These are phyloP conservation scores for Pseudocercospora cruenta DNA, from an alignment of 2,329 filamentous ascomycete species.

Conservation along the genomic window DNA sequence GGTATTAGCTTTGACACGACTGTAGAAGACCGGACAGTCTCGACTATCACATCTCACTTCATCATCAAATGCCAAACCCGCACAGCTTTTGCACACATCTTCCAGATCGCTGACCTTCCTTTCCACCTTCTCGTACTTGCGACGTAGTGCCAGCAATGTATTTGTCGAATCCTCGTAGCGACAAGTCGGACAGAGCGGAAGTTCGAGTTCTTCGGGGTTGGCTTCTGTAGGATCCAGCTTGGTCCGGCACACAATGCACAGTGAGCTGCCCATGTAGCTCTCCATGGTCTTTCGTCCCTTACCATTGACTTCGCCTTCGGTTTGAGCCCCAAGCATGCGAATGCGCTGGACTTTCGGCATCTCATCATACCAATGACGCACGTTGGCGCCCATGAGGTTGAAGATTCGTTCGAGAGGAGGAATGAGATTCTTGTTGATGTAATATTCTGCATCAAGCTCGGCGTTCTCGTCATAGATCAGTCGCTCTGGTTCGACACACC, in stretches of 20 bases:
- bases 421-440: slow-evolving; percentile 93
- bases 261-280: slow-evolving; percentile 81
- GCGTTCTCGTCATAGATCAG: slow-evolving; percentile 75
- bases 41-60: slow-evolving; percentile 85
- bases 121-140: slow-evolving; percentile 66
- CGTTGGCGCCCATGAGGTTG: slow-evolving; percentile 90
- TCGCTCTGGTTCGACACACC: slow-evolving; percentile 85
- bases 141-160: slow-evolving; percentile 67
- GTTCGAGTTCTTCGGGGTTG: slow-evolving; percentile 26
- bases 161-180: slow-evolving; percentile 53
- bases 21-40: slow-evolving; percentile 93
- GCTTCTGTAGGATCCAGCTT: slow-evolving; percentile 54
- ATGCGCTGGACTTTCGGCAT: slow-evolving; percentile 90
- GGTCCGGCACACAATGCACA: slow-evolving; percentile 75
- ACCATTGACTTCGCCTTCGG: slow-evolving; percentile 25
- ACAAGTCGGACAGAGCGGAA: slow-evolving; percentile 64
- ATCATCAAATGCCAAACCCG: slow-evolving; percentile 71
- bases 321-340: slow-evolving; percentile 55
- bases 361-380: slow-evolving; percentile 90
- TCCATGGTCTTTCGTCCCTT: slow-evolving; percentile 72
- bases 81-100: slow-evolving; percentile 78
- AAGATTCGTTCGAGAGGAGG: slow-evolving; percentile 95
- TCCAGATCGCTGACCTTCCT: slow-evolving; percentile 66
- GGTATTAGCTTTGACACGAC: slow-evolving; percentile 65
- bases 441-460: slow-evolving; percentile 91